These are phyloP conservation scores for Seminavis robusta DNA, from an alignment of 108 stramenopile species.

Conservation along the genomic window DNA sequence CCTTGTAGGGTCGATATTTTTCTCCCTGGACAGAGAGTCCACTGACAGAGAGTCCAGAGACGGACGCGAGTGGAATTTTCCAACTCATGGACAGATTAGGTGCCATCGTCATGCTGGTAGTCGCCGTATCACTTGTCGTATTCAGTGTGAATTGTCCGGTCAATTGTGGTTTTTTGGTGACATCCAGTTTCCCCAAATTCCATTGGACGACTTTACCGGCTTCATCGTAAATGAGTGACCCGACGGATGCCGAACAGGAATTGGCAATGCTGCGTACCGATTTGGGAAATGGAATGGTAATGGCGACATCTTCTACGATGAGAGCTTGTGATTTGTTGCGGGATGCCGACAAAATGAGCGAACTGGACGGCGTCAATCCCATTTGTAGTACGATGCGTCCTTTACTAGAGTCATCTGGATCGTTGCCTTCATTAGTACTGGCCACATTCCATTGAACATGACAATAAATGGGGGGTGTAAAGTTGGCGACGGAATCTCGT, in stretches of 20 bases:
- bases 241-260: conserved; percentile 57
- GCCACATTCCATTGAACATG: conserved; percentile 68
- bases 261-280: conserved; percentile 80
- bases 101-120: too few relatives aligned
- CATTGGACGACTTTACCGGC: conserved; percentile 95
- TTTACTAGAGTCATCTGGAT: conserved; percentile 3
- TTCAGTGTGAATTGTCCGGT: not conserved
- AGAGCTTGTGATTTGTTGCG: conserved; percentile 63
- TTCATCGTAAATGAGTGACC: conserved; percentile 88
- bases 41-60: conserved; percentile 88
- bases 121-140: conserved; percentile 22
- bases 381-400: conserved; percentile 57
- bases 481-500: conserved; percentile 22
- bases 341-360: conserved; percentile 53
- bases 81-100: conserved; percentile 88
- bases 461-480: conserved; percentile 80
- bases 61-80: conserved; percentile 93
- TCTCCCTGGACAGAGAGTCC: conserved; percentile 91
- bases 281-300: conserved; percentile 94
- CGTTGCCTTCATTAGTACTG: not conserved
- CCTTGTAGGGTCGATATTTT: conserved; percentile 95
- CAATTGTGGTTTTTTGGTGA: conserved; percentile 15
- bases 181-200: conserved; percentile 82
- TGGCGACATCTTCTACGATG: conserved; percentile 90
- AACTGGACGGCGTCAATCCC: conserved; percentile 62